phyloP scores from a whole-genome alignment of 1,284 basidiomycete genomes.

The Tilletia horrida region DNA sequence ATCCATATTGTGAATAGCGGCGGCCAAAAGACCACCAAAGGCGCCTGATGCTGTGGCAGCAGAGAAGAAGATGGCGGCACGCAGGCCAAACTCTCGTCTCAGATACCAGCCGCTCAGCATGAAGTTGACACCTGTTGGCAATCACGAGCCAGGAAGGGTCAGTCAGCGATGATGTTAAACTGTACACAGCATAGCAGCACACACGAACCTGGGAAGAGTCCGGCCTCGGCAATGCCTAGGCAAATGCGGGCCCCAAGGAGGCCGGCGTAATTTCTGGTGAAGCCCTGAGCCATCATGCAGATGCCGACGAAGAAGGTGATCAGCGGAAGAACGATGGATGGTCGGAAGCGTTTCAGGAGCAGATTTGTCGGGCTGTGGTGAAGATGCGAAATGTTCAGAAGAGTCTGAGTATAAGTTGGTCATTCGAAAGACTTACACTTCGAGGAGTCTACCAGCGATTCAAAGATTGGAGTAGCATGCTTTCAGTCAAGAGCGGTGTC shows the following conservation, averaged over 20 bases:
- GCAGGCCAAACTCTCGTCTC: conserved; percentile 30
- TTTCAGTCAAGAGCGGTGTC: not conserved
- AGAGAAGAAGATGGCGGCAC: conserved; percentile 29
- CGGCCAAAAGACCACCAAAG: conserved; percentile 55
- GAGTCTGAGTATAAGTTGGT: not conserved
- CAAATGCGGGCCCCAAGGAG: conserved; percentile 55
- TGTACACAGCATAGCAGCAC: no score
- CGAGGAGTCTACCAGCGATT: not conserved
- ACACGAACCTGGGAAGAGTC: conserved; percentile 28
- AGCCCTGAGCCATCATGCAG: conserved; percentile 68
- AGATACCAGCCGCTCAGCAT: conserved; percentile 61
- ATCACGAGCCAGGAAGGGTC: conserved; percentile 23
- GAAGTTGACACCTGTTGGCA: conserved; percentile 60
- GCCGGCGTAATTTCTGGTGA: conserved; percentile 67
- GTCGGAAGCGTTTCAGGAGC: conserved; percentile 67
- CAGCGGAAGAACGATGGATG: conserved; percentile 64
- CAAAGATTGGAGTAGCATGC: not conserved
- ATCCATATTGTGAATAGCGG: conserved; percentile 56
- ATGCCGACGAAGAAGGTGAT: conserved; percentile 61
- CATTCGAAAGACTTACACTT: conserved; percentile 2
- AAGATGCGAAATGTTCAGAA: not conserved
- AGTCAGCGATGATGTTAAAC: no score
- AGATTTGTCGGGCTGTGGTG: conserved; percentile 34
- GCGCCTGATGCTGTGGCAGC: conserved; percentile 35
- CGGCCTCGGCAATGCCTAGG: conserved; percentile 28